Evolutionary conservation across 2,329 filamentous ascomycete species (phyloP), one percentile per base, ranked within the genome.

Genomic region (Pseudocercospora cruenta): DNA sequence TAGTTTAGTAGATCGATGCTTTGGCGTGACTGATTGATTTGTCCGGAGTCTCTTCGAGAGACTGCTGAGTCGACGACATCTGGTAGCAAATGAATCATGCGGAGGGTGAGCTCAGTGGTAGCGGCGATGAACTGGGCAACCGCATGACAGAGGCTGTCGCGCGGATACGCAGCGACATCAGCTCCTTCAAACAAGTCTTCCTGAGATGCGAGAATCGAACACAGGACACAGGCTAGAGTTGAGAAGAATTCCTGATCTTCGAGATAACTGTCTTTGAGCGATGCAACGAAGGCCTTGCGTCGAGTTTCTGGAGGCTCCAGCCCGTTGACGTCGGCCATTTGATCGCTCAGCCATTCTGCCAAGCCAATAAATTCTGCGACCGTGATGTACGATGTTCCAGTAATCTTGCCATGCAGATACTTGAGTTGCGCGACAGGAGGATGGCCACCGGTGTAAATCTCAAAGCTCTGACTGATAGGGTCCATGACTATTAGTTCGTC

Each of bases 181-280:
- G 9, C 51, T 22, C 54, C 57, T 5, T 53, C 49, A 19, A 68
- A 62, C 31, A 68, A 28, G 28, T 63, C 53, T 16, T 47, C 59
- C 57, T 58, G 49, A 4, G 39, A 62, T 28, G 64, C 53, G 59
- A 80, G 77, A 43, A 77, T 67, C n/a, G 71, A 67, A n/a, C 75
- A 64, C 21, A 63, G 73, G 24, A 71, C 59, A 7, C 58, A 24
- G 24, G 69, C 70, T 3, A 73, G 47, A 3, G 62, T 36, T 14
- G 53, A 57, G 67, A 73, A 72, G 68, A 75, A 74, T 12, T 66
- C 58, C 26, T 39, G 33, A 43, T 70, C 66, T 47, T 66, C 36
- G 43, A 69, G 24, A 43, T 73, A 72, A n/a, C 49, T 58, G 24
- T 67, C 53, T 26, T 22, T 24, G 55, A 58, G 16, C 16, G 21